Base-by-base conservation (phyloP, 108 stramenopile genomes). In the Cyclotella baltica region DNA sequence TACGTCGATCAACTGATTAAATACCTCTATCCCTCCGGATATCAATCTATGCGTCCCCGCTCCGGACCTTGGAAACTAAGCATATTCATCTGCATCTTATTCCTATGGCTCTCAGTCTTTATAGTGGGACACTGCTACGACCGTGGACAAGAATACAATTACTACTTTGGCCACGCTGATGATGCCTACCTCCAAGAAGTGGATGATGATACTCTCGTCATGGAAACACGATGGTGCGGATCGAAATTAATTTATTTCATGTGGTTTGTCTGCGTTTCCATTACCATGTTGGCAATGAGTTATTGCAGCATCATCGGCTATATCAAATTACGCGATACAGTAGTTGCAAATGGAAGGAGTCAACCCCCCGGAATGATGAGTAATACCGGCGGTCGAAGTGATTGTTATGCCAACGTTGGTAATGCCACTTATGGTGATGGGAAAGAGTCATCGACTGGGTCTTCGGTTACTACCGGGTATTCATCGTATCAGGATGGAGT, bases 241-340 rank as follows among this genome's bases (percentile, higher is more conserved):
- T 81, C 78, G 16, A 81, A 85, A 33, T 63, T 81, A 15, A 35
- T 95, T 3, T 93, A 95, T 65, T 71, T 86, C 65, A 85, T 91
- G 82, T 95, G 94, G 94, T 84, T 92, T 28, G 36, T 90, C 4
- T 83, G 78, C 51, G 90, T 95, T 80, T 81, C 84, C 46, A 90
- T 95, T 61, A 93, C 94, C 0, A 89, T 90, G 23, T 61, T 93
- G 68, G 78, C 85, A 4, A 70, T 88, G 53, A 90, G 90, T 55
- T 95, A 95, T 69, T 93, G 92, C 53, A 71, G 86, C 40, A 84
- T 93, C 72, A 95, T 95, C 81, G 94, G 94, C 11, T 95, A 95
- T 71, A 90, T 95, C 73, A 92, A 95, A 73, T 78, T 90, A 28
- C 76, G 94, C 11, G 94, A 95, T 73, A 88, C 93, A 76, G 90